Evolutionary conservation across 495 filamentous ascomycete species (phyloP), one percentile per base, ranked within the genome.

Genomic region (Hamigera avellanea): DNA sequence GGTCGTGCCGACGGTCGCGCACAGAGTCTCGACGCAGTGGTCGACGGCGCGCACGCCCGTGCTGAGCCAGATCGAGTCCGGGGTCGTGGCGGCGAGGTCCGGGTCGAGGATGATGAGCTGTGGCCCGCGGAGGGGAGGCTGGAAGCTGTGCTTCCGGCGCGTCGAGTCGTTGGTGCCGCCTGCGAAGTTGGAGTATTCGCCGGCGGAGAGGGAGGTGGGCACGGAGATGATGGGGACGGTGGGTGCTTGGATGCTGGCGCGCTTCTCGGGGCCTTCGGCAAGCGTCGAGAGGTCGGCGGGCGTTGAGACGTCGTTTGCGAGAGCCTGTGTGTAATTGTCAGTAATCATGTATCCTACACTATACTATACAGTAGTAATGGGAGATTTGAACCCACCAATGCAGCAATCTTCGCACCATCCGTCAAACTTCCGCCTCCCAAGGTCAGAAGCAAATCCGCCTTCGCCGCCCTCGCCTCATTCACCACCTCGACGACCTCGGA

Each of bases 31-130:
- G 8, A 78, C 64, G 44, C 76, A 81, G 42, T 82, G 76, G 41
- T 83, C 78, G 3, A 82, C 66, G 7, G 70, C 72, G 6, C 77
- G 61, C 5, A 82, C 58, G 1, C 77, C 78, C 2, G 70, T 76
- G 21, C 66, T 70, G 6, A 80, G 50, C 77, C 76, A 83, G 25
- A 79, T 63, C 14, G 59, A 58, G 32, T 66, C 61, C 0, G 77
- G 77, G 0, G 78, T 76, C 1, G 69, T 70, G 10, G 56, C 39
- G 1, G 61, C 64, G 2, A 81, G 56, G 10, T 57, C 59, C 0
- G 76, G 72, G 46, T 80, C 76, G 2, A 78, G 62, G 35, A 81
- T 73, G 13, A 81, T 53, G 25, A 81, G 53, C 23, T 65, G 43
- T 0, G 78, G 65, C 4, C 59, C 64, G 16, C 65, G 64, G 12